phyloP scores from a whole-genome alignment of 2,329 filamentous ascomycete genomes.

The Scedosporium apiospermum region DNA sequence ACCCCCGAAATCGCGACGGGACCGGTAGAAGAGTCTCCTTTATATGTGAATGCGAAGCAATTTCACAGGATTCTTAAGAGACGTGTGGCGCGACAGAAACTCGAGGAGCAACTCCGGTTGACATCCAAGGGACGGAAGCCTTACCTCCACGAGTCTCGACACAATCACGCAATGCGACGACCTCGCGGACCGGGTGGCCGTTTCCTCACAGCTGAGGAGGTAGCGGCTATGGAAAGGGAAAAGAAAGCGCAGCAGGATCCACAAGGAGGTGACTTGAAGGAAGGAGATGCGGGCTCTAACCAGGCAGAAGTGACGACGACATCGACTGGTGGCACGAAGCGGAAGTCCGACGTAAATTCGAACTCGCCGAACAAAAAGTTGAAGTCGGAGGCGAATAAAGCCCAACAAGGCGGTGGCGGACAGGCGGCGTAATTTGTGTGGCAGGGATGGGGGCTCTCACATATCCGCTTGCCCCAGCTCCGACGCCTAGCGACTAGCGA shows the following conservation, averaged over 20 bases:
- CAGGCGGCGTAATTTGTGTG: neutral
- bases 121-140: conserved; percentile 95
- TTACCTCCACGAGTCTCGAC: conserved; percentile 92
- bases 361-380: conserved; percentile 46
- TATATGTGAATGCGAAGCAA: conserved; percentile 98
- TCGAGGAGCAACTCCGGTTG: conserved; percentile 84
- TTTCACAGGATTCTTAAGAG: conserved; percentile 96
- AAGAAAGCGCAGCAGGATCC: conserved; percentile 28
- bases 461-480: neutral
- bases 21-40: conserved; percentile 76
- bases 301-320: conserved; percentile 14
- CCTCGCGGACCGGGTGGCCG: conserved; percentile 88
- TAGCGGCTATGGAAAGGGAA: conserved; percentile 74
- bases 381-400: conserved; percentile 35
- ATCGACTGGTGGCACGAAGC: conserved; percentile 39
- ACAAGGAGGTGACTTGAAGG: conserved; percentile 22
- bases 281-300: conserved; percentile 18
- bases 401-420: neutral
- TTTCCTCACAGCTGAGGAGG: conserved; percentile 93
- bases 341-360: conserved; percentile 46
- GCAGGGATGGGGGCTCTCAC: neutral
- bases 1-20: conserved; percentile 71
- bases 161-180: conserved; percentile 96
- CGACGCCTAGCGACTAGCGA: neutral
- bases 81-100: conserved; percentile 80